Evolutionary conservation across 106 monocot genomes (phyloP).

Genomic region (Dioscorea alata): DNA sequence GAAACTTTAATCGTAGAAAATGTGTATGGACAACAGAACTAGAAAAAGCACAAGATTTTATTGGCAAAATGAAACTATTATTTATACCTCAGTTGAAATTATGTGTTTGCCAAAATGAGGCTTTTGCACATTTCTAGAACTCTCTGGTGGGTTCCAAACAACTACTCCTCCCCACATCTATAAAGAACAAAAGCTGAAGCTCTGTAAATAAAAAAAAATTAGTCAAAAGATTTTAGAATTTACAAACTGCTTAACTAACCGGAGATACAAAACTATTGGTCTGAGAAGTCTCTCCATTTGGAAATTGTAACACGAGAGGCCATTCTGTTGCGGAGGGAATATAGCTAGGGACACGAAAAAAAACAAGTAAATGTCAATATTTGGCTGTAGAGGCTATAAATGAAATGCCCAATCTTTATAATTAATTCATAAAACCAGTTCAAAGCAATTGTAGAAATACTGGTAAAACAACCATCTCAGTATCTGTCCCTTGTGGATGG

Average conservation of each 20-base stretch:
- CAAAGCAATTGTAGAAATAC: background rate
- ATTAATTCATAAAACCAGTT: background rate
- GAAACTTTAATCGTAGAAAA: background rate
- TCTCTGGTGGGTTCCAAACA: constrained; percentile 86
- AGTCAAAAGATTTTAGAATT: background rate
- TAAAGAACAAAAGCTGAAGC: constrained; percentile 9
- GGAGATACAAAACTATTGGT: constrained; percentile 97
- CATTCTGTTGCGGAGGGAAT: constrained; percentile 84
- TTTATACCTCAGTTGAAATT: constrained; percentile 52
- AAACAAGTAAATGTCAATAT: background rate
- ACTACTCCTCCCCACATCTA: constrained; percentile 97
- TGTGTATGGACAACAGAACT: no score
- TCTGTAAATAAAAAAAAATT: background rate
- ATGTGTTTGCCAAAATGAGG: constrained; percentile 14
- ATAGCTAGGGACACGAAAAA: constrained; percentile 40
- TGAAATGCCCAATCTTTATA: background rate
- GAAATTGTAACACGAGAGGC: constrained; percentile 70
- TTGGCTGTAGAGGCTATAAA: background rate
- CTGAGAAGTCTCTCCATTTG: constrained; percentile 58
- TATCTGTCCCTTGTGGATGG: background rate
- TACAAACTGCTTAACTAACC: constrained; percentile 30
- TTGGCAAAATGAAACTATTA: background rate
- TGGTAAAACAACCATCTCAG: background rate
- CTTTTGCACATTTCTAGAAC: constrained; percentile 31
- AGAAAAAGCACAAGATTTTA: no score